Conservation (phyloP, 441 rosid species). For the Flueggea neowawraea region DNA sequence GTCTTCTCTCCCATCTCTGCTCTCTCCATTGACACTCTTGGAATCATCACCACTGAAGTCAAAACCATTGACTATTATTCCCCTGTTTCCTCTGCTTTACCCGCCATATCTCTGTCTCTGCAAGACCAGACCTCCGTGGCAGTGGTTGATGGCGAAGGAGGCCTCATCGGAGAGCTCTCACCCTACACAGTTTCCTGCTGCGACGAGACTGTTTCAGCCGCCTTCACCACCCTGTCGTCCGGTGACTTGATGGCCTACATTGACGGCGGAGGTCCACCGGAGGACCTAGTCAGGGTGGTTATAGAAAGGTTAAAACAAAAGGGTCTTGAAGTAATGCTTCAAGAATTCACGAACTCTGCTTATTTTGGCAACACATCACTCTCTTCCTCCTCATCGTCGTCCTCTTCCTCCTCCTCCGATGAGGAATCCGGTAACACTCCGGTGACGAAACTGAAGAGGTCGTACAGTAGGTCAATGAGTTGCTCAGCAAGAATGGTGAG, state of each 20-base stretch:
- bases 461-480: slow-evolving; percentile 57
- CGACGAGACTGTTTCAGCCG: slow-evolving; percentile 74
- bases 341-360: slow-evolving; percentile 32
- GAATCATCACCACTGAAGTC: slow-evolving; percentile 44
- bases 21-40: slow-evolving; percentile 56
- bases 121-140: slow-evolving; percentile 73
- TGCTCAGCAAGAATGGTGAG: slow-evolving; percentile 78
- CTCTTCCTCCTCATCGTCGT: slow-evolving; percentile 8
- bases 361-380: background rate
- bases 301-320: slow-evolving; percentile 49
- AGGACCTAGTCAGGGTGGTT: slow-evolving; percentile 60
- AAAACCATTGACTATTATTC: slow-evolving; percentile 61
- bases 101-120: slow-evolving; percentile 45
- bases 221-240: slow-evolving; percentile 62
- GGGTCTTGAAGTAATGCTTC: slow-evolving; percentile 49
- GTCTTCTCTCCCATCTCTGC: slow-evolving; percentile 73
- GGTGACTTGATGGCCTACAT: slow-evolving; percentile 92
- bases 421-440: slow-evolving; percentile 44
- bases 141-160: slow-evolving; percentile 51
- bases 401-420: slow-evolving; percentile 58
- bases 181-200: slow-evolving; percentile 76
- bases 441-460: slow-evolving; percentile 9
- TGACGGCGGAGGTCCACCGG: slow-evolving; percentile 91
- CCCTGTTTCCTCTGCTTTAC: slow-evolving; percentile 57
- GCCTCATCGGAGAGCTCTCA: slow-evolving; percentile 71